Percentiles rank a stretch among this genome's conserved stretches.
Conservation (phyloP, 441 rosid species). For the Corymbia citriodora region DNA sequence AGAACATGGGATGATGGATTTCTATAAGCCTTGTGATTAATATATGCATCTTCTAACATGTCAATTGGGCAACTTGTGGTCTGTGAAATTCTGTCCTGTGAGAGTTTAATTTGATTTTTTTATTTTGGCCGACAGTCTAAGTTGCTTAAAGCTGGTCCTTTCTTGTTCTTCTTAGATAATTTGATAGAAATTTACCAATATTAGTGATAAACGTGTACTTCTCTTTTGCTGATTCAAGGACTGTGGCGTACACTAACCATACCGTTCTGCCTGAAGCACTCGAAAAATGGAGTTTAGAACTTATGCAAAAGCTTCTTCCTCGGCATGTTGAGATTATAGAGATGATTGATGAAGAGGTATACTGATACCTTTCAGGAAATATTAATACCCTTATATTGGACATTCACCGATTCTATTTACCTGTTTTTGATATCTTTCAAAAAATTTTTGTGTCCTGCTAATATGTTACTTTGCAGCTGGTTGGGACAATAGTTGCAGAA, state of each 20-base stretch:
- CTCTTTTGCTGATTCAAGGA: conserved; percentile 27
- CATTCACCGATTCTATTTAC: background rate
- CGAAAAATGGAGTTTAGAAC: conserved; percentile 98
- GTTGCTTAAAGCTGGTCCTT: background rate
- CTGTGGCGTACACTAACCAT: conserved; percentile 96
- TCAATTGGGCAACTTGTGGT: background rate
- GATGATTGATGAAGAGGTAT: conserved; percentile 93
- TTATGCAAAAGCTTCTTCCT: conserved; percentile 82
- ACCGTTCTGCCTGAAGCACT: conserved; percentile 95
- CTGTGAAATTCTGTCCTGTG: background rate
- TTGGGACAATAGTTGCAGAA: conserved; percentile 59
- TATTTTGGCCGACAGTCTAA: background rate
- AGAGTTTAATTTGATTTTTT: background rate
- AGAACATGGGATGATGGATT: background rate
- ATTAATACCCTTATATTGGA: background rate
- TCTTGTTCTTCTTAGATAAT: background rate
- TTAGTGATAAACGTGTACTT: background rate
- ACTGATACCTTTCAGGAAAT: background rate
- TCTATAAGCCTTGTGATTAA: background rate
- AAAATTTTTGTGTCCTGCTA: background rate
- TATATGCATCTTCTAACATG: background rate
- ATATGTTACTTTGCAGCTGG: conserved; percentile 43
- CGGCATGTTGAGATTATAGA: conserved; percentile 88
- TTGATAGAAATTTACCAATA: background rate
- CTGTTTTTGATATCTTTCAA: background rate